A percentile compares a stretch with the other conserved stretches of the same genome.
phyloP scores from a whole-genome alignment of 2,329 filamentous ascomycete genomes.

The Colletotrichum musae region DNA sequence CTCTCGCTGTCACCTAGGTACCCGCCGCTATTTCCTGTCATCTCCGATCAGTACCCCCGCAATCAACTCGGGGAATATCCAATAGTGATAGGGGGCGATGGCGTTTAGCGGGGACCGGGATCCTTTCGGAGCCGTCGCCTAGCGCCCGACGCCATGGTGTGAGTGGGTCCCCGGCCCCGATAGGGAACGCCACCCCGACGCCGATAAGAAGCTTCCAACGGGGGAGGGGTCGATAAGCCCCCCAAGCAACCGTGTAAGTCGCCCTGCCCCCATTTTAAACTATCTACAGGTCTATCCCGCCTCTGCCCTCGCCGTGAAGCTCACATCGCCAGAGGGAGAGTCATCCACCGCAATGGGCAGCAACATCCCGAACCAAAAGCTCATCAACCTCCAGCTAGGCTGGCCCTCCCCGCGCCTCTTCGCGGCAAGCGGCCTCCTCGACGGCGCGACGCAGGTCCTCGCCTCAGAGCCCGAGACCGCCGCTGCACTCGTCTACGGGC shows the following conservation, averaged over 20 bases:
- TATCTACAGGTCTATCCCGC: background rate
- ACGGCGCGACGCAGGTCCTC: conserved; percentile 74
- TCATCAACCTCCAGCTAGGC: conserved; percentile 76
- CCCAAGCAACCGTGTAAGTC: conserved; percentile 6
- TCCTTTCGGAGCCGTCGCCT: conserved; percentile 17
- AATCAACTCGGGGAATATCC: background rate
- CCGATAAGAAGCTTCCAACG: conserved; percentile 12
- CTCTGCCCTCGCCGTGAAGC: background rate
- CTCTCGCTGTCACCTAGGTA: too few species aligned
- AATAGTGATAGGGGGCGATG: background rate
- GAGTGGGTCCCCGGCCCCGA: too few species aligned
- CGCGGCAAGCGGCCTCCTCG: conserved; percentile 73
- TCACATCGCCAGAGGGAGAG: background rate
- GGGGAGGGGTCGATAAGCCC: background rate
- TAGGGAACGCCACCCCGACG: too few species aligned
- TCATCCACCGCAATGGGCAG: conserved; percentile 1
- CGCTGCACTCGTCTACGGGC: conserved; percentile 81
- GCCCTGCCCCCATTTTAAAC: background rate
- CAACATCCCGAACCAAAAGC: conserved; percentile 39
- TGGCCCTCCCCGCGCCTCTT: conserved; percentile 78
- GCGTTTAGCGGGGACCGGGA: conserved; percentile 1
- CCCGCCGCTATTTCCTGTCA: background rate
- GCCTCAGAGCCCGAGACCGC: conserved; percentile 69
- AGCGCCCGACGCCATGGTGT: too few species aligned
- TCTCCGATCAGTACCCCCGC: too few species aligned